Base-by-base conservation (phyloP, 495 filamentous ascomycete genomes). In the Baudoinia panamericana region DNA sequence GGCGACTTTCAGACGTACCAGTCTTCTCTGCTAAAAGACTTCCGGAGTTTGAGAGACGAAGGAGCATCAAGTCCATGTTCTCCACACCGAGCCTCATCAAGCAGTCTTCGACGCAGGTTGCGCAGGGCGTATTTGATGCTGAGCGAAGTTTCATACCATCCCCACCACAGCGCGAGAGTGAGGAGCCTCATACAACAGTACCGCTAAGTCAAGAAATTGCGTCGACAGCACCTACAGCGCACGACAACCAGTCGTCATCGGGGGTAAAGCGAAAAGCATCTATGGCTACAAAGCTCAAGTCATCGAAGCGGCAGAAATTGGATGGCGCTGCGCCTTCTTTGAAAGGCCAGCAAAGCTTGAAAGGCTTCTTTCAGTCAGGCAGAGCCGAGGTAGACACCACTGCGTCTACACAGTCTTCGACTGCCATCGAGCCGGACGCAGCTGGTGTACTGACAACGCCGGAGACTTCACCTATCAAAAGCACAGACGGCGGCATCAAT, bases 51-150 rank as follows among this genome's bases (percentile, higher is more conserved):
- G 73, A 84, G 45, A 76, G 75, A 32, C 76, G 87, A 3, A 70
- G 75, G 45, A 94, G 64, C 52, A 94, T 96, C 53, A 85, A 80
- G 43, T 86, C 93, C 46, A 94, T 96, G 87, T 94, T 96, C 49
- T 56, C 63, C 16, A 69, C 64, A 25, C 46, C 46, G 1, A 35
- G n/a, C 8, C 5, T 36, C 2, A 42, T 38, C 36, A 38, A 32
- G 30, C n/a, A 20, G 19, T 12, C 26, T 2, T 33, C 35, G 9
- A 40, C 17, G n/a, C n/a, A n/a, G n/a, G n/a, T n/a, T n/a, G n/a
- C n/a, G n/a, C n/a, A n/a, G n/a, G n/a, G n/a, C n/a, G n/a, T n/a
- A n/a, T n/a, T n/a, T n/a, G n/a, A n/a, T n/a, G n/a, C n/a, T n/a
- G n/a, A n/a, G n/a, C n/a, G n/a, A n/a, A n/a, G n/a, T n/a, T n/a